These are phyloP conservation scores for Aspergillus niger DNA, from an alignment of 2,329 filamentous ascomycete species.

Conservation along the genomic window DNA sequence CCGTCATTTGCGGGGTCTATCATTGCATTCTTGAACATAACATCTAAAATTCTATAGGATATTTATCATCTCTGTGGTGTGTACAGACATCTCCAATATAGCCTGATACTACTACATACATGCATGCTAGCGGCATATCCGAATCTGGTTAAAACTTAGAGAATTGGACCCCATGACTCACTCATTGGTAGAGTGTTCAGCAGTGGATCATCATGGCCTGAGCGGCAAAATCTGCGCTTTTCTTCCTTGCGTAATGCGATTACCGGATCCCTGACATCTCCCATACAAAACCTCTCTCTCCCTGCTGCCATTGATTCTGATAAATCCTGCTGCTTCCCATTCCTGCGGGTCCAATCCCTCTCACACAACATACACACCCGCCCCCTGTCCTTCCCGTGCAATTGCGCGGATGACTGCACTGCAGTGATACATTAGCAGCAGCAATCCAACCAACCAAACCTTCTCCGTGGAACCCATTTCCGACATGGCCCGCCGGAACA, in stretches of 20 bases:
- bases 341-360: background rate
- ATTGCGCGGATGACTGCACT: background rate
- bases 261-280: background rate
- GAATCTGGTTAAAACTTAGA: background rate
- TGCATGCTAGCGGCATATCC: too few species aligned
- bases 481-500: conserved; percentile 32
- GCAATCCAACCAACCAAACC: background rate
- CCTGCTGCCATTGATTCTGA: background rate
- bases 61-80: too few species aligned
- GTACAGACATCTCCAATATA: too few species aligned
- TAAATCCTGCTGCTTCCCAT: background rate
- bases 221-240: background rate
- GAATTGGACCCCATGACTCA: background rate
- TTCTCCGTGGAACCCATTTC: background rate
- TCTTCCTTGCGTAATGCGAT: background rate
- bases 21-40: background rate
- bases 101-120: too few species aligned
- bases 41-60: too few species aligned
- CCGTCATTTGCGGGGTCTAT: background rate
- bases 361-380: background rate
- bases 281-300: background rate
- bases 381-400: background rate
- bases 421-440: background rate
- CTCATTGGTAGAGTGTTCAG: background rate
- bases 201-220: background rate